These are phyloP conservation scores for Ophiobolus disseminans DNA, from an alignment of 2,329 filamentous ascomycete genomes.

Conservation along the genomic window DNA sequence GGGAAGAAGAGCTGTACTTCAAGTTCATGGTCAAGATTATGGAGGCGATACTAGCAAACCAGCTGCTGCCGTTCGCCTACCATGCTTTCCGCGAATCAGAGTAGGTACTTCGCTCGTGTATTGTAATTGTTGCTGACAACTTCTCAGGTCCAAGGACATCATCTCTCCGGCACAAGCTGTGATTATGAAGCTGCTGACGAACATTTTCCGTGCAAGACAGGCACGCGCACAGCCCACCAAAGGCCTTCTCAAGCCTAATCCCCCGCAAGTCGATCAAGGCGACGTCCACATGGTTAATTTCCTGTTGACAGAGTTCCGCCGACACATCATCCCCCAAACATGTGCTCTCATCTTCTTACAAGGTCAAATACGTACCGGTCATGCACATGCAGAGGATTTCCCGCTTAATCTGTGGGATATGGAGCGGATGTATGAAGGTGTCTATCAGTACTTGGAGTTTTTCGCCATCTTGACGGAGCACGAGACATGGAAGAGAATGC, in stretches of 20 bases:
- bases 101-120: slow-evolving; percentile 24
- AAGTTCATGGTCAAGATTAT: slow-evolving; percentile 97
- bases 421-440: slow-evolving; percentile 93
- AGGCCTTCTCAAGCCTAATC: slow-evolving; percentile 54
- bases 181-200: slow-evolving; percentile 86
- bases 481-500: slow-evolving; percentile 78
- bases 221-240: slow-evolving; percentile 44
- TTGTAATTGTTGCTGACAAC: slow-evolving; percentile 16
- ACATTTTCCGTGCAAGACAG: slow-evolving; percentile 76
- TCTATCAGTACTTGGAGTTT: slow-evolving; percentile 94
- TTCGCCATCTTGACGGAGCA: slow-evolving; percentile 89
- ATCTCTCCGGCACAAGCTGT: slow-evolving; percentile 95
- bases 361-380: slow-evolving; percentile 81
- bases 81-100: slow-evolving; percentile 78
- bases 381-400: slow-evolving; percentile 82
- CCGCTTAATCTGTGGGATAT: slow-evolving; percentile 97
- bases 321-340: slow-evolving; percentile 90
- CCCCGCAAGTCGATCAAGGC: slow-evolving; percentile 62
- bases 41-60: slow-evolving; percentile 88
- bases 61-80: slow-evolving; percentile 89
- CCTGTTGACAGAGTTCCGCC: slow-evolving; percentile 89
- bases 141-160: slow-evolving; percentile 77
- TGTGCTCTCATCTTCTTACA: slow-evolving; percentile 94
- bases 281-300: slow-evolving; percentile 78
- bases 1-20: slow-evolving; percentile 92